Base-by-base conservation (phyloP, 306 rosid genomes). In the Ormosia emarginata region DNA sequence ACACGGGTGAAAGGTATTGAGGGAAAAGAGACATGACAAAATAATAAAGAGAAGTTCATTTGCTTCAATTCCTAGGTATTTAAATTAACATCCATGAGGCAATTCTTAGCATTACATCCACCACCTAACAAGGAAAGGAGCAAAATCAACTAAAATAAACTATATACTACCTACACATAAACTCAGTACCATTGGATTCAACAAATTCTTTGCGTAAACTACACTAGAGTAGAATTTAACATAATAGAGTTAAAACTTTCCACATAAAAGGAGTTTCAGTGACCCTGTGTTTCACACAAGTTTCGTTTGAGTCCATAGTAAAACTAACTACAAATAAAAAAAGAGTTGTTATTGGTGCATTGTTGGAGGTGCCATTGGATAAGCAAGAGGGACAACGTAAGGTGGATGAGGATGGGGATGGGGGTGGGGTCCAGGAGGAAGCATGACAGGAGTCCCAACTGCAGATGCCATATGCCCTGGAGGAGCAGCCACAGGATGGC, bases 281-380 rank as follows among this genome's bases (percentile, higher is more conserved):
- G 65, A 37, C 79, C 24, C 39, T 50, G 64, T 46, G 24, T 57
- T 15, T 18, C 7, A 47, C 73, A 62, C 63, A 36, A 49, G 82
- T 67, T 69, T 81, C 71, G 65, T 36, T 43, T 47, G 74, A 64
- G 71, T 71, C 66, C 80, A 81, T 70, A 30, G 62, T 80, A 24
- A 80, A 78, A 75, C 82, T 83, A 81, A 64, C 57, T 66, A 74
- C 67, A 47, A 56, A 58, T 24, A 9, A 30, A 52, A 52, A 30
- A 79, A 50, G 40, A 44, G 8, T 67, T 50, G 88, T 81, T 67
- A 92, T 79, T 91, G 93, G 87, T 93, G 99, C 99, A 93, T 90
- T 79, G 98, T 83, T 37, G 99, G 97, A 74, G 98, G 97, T 65
- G 98, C 92, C 97, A 93, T 87, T 17, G 99, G 98, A 71, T 95